These are phyloP conservation scores for Yarrowia bubula DNA, from an alignment of 805 yeast genomes.

Conservation along the genomic window DNA sequence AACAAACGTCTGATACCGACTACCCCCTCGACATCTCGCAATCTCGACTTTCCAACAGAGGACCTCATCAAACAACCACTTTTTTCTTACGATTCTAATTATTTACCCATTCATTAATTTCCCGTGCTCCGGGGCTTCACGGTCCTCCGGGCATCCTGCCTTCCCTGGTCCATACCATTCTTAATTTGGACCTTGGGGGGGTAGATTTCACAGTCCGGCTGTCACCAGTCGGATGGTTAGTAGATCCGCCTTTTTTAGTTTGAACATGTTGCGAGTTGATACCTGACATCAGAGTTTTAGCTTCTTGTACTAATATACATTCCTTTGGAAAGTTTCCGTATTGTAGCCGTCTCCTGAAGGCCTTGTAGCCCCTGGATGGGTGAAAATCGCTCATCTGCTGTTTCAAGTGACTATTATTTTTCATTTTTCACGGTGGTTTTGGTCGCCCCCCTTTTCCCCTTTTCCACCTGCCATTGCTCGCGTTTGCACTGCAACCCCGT, in stretches of 20 bases:
- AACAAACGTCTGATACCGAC: constrained; percentile 13
- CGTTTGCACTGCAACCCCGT: no score
- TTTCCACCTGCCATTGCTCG: no score
- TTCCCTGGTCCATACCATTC: not conserved
- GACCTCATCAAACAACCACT: constrained; percentile 3
- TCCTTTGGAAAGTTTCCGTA: not conserved
- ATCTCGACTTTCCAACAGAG: constrained; percentile 14
- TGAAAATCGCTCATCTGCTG: not conserved
- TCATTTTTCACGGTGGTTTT: not conserved
- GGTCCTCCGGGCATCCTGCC: not conserved
- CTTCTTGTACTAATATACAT: constrained; percentile 18
- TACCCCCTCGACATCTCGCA: constrained; percentile 1
- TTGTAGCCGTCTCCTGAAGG: not conserved
- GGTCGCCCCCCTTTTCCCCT: not conserved
- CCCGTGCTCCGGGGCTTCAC: not conserved
- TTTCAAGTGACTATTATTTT: not conserved
- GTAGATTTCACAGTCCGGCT: not conserved
- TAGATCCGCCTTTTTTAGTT: constrained; percentile 16
- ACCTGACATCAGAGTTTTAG: constrained; percentile 19
- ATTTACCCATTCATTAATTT: constrained; percentile 17
- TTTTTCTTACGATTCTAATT: constrained; percentile 13
- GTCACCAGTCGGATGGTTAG: not conserved
- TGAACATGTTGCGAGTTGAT: constrained; percentile 25
- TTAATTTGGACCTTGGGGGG: not conserved
- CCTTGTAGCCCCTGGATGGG: not conserved